Evolutionary conservation across 768 basidiomycete genomes (phyloP), one percentile per base, ranked within the genome.

Genomic region (Glaciozyma antarctica): DNA sequence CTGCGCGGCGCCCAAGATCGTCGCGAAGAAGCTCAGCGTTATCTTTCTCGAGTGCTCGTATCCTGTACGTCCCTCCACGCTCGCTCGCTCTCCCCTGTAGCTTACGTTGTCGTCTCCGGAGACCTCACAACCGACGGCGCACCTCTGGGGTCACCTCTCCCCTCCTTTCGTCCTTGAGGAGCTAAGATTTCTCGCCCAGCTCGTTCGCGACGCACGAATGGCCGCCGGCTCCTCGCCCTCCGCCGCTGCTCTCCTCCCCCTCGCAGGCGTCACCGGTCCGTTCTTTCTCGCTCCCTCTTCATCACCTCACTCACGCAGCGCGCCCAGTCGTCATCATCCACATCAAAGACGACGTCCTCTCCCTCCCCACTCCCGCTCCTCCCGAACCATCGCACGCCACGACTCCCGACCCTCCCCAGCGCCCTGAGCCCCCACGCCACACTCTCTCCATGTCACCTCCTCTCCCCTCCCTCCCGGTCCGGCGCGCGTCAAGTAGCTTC

Each of bases 31-130:
- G 5, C 81, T 97, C 21, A 81, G 82, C 41, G 81, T 83, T n/a
- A 82, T 97, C 63, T 97, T 98, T 75, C 89, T 98, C 74, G 94
- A 97, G 78, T 97, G 94, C 76, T 94, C 91, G 24, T 73, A 73
- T 44, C 63, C 66, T 0, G 72, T 73, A 3, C 32, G 67, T 58
- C 44, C 15, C 49, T 54, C 21, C 21, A 19, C 28, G 22, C 19
- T 43, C 9, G 19, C 9, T 9, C 28, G 8, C 47, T 0, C 15
- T 17, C 32, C 9, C 2, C 2, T 21, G 43, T 15, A 12, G 22
- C 34, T 15, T n/a, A n/a, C n/a, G n/a, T n/a, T n/a, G n/a, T 38
- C 21, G 28, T 17, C 38, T 19, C 24, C 91, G 86, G 85, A 87
- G 26, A 81, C 84, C 1, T 86, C 86, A 0, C 81, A 93, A 64